Base-by-base conservation (phyloP, 192 early-diverging fungal species). In the Paraglomus occultum region DNA sequence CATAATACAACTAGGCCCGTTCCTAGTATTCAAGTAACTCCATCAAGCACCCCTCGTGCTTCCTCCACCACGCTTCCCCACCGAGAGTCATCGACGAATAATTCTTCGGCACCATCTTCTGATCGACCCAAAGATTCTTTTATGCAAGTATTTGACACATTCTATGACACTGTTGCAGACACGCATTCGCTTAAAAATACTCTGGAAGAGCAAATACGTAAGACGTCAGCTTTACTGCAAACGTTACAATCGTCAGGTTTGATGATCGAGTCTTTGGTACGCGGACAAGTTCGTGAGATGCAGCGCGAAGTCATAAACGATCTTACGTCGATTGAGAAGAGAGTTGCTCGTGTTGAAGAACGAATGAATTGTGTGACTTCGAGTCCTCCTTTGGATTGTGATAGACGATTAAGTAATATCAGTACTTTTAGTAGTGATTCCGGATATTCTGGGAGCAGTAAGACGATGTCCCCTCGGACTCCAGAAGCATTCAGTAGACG, bases 181-280 rank as follows among this genome's bases (percentile, higher is more conserved):
- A 79, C 84, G 2, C 75, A 80, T 15, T 81, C 79, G 1, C 78
- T 94, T 18, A 84, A 86, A 63, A 67, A 77, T 52, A 88, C 88
- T 43, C 78, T 94, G 59, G 87, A 90, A 72, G 90, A 91, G 51
- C 90, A 94, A 76, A 84, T 94, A 59, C 79, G 92, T 20, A 83
- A 85, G 57, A 87, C 89, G 7, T 75, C 84, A 0, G 78, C 87
- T 9, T 74, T 94, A 38, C 81, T 94, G 31, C 89, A 91, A 62
- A 90, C 90, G 4, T 80, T 94, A 40, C 90, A 91, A 71, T 75
- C 86, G 0, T 80, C 79, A n/a, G 87, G 86, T 4, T 82, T 83
- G 8, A 91, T 91, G 86, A 89, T 93, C 46, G 91, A 93, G 76
- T 85, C 84, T 15, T 81, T 93, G 39, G 89, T 93, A n/a, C 77